These are phyloP conservation scores for Vaucheria bursata DNA, from an alignment of 352 stramenopile species.

Conservation along the genomic window DNA sequence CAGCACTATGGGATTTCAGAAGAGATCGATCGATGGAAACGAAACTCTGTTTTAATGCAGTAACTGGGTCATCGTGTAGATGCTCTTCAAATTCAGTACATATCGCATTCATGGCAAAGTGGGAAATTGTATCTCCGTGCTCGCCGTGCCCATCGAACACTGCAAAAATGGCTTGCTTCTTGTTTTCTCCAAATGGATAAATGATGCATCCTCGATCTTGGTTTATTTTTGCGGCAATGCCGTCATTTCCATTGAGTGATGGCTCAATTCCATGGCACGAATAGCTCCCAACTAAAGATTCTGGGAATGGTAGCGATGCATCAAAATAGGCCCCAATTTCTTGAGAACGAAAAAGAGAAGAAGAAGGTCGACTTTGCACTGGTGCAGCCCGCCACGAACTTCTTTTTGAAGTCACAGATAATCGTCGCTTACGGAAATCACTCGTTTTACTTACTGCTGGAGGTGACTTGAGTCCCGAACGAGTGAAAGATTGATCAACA, in stretches of 20 bases:
- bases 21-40: constrained; percentile 57
- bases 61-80: constrained; percentile 52
- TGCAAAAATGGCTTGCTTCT: constrained; percentile 57
- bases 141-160: constrained; percentile 50
- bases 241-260: constrained; percentile 30
- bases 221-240: constrained; percentile 65
- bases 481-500: too few relatives aligned
- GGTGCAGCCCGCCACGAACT: constrained; percentile 3
- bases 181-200: constrained; percentile 62
- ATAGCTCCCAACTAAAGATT: constrained; percentile 56
- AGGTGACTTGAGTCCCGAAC: too few relatives aligned
- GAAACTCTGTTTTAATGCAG: constrained; percentile 61
- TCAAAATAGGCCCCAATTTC: constrained; percentile 32
- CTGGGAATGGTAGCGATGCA: constrained; percentile 34
- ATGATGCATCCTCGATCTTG: constrained; percentile 62
- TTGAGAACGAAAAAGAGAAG: constrained; percentile 30
- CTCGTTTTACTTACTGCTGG: background rate
- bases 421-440: constrained; percentile 32
- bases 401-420: constrained; percentile 30
- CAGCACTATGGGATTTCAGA: constrained; percentile 1
- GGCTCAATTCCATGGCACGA: constrained; percentile 72
- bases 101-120: constrained; percentile 62
- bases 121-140: constrained; percentile 58
- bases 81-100: constrained; percentile 42
- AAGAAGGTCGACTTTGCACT: background rate